A percentile compares a stretch with the other conserved stretches of the same genome.
These are phyloP conservation scores for Aspergillus japonicus DNA, from an alignment of 2,329 filamentous ascomycete genomes.

Conservation along the genomic window DNA sequence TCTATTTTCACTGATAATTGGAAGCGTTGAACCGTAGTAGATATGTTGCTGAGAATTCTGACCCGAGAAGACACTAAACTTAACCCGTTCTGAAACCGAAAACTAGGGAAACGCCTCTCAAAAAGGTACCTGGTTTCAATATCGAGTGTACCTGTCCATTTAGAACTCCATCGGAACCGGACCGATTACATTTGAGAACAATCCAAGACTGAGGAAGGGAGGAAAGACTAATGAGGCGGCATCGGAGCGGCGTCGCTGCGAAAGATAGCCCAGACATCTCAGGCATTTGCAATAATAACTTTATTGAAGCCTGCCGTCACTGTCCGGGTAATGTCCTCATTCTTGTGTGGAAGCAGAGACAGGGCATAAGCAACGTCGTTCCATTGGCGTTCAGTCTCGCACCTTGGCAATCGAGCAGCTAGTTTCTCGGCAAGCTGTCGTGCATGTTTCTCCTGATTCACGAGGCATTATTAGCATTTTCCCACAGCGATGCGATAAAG, in stretches of 20 bases:
- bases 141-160: not conserved
- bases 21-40: not conserved
- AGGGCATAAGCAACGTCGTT: slow-evolving; percentile 94
- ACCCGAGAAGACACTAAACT: not conserved
- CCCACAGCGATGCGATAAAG: not conserved
- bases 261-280: slow-evolving; percentile 8
- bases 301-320: slow-evolving; percentile 55
- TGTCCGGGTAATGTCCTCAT: slow-evolving; percentile 47
- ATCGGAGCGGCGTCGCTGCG: not conserved
- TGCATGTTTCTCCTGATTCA: slow-evolving; percentile 83
- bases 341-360: slow-evolving; percentile 75
- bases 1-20: too few relatives aligned
- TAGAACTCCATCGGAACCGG: not conserved
- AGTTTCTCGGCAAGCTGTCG: slow-evolving; percentile 92
- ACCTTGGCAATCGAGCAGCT: slow-evolving; percentile 77
- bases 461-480: not conserved
- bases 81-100: not conserved
- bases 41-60: not conserved
- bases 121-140: not conserved
- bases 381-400: slow-evolving; percentile 93
- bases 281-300: slow-evolving; percentile 64
- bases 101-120: not conserved
- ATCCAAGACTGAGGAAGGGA: not conserved
- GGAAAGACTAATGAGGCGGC: not conserved
- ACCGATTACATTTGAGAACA: not conserved